phyloP scores from a whole-genome alignment of 2,329 filamentous ascomycete species.

The Periconia sp. region DNA sequence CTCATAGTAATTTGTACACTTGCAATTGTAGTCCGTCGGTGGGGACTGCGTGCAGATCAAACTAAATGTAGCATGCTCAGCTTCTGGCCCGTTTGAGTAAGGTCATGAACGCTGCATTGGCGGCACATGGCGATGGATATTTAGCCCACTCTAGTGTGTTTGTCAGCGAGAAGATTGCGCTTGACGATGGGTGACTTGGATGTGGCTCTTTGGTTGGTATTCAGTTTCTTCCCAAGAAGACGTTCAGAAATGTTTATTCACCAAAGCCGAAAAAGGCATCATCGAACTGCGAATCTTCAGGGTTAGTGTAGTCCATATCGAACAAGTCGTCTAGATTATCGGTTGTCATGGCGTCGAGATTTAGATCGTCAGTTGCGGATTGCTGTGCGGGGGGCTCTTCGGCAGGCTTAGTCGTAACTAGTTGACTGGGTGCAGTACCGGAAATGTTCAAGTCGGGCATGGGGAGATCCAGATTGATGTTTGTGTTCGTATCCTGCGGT shows the following conservation, averaged over 20 bases:
- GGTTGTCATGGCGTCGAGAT: slow-evolving; percentile 30
- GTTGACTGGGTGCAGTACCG: slow-evolving; percentile 8
- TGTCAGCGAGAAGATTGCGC: no score
- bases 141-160: no score
- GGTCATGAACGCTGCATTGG: no score
- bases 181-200: no score
- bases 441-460: slow-evolving; percentile 33
- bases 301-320: slow-evolving; percentile 37
- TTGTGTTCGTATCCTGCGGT: slow-evolving; percentile 12
- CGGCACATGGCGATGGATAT: no score
- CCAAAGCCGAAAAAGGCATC: slow-evolving; percentile 42
- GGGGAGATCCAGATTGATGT: slow-evolving; percentile 32
- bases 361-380: slow-evolving; percentile 15
- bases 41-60: no score
- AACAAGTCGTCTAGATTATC: slow-evolving; percentile 40
- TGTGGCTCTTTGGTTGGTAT: no score
- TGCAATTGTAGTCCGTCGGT: no score
- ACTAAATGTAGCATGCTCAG: no score
- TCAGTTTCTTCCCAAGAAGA: no score
- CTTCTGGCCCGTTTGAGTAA: no score
- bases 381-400: slow-evolving; percentile 9
- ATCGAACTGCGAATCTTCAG: slow-evolving; percentile 40
- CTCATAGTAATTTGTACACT: no score
- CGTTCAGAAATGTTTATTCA: neutral
- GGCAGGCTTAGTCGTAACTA: slow-evolving; percentile 9